Conservation (phyloP, 2,329 filamentous ascomycete species). For the Scytalidium lignicola region DNA sequence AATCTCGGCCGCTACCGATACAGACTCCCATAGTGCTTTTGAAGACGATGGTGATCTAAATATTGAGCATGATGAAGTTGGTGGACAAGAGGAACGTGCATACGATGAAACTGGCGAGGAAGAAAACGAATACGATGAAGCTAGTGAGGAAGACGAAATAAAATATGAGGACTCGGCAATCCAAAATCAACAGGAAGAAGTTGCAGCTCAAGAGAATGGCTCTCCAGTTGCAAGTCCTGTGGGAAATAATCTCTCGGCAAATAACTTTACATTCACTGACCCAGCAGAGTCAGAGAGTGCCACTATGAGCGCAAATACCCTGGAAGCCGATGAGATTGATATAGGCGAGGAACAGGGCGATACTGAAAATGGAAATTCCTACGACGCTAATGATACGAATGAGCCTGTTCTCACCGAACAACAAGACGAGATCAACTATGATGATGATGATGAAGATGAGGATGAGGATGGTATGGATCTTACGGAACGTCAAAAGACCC, state of each 20-base stretch:
- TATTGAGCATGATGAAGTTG: conserved; percentile 16
- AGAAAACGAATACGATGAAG: conserved; percentile 9
- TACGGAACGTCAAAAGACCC: conserved; percentile 2
- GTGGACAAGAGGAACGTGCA: conserved; percentile 11
- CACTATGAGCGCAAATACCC: conserved; percentile 5
- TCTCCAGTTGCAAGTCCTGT: background rate
- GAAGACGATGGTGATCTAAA: conserved; percentile 14
- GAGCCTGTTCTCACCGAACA: background rate
- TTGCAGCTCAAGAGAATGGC: background rate
- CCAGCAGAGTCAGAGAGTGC: conserved; percentile 5
- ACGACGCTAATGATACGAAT: conserved; percentile 28
- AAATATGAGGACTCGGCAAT: background rate
- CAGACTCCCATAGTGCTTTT: conserved; percentile 7
- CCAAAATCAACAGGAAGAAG: background rate
- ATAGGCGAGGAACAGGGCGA: conserved; percentile 17
- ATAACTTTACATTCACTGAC: conserved; percentile 1
- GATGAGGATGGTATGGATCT: conserved; percentile 25
- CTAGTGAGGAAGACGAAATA: conserved; percentile 18
- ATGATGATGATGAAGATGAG: conserved; percentile 19
- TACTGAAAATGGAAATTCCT: conserved; percentile 28
- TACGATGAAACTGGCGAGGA: conserved; percentile 21
- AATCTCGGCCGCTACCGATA: background rate
- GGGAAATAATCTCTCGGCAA: background rate
- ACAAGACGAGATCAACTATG: conserved; percentile 33
- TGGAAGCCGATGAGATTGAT: conserved; percentile 16